phyloP scores from a whole-genome alignment of 1,284 basidiomycete species.

The Fomes fomentarius region DNA sequence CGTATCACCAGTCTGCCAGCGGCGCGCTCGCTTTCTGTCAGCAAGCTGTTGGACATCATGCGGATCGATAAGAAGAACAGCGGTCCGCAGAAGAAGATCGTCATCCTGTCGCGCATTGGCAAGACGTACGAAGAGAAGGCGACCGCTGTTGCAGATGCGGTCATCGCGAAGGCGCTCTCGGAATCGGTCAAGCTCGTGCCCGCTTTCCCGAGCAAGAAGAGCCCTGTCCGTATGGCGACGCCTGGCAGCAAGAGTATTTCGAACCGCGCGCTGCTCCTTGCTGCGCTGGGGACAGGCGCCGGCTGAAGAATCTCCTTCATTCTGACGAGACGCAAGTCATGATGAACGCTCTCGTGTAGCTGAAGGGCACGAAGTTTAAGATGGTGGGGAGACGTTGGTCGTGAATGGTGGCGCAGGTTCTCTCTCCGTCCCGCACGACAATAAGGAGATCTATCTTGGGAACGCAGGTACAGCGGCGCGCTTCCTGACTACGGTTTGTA shows the following conservation, averaged over 20 bases:
- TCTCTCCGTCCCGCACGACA: too few species aligned
- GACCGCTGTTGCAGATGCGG: constrained; percentile 79
- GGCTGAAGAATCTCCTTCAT: constrained; percentile 89
- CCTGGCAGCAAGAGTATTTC: constrained; percentile 97
- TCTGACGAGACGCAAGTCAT: constrained; percentile 99
- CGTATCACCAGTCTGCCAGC: too few species aligned
- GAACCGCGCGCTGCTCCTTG: too few species aligned
- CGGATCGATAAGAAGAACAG: too few species aligned
- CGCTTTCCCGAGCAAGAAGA: constrained; percentile 63
- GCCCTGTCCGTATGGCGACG: constrained; percentile 85
- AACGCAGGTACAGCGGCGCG: too few species aligned
- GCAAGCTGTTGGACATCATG: too few species aligned
- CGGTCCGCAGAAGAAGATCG: too few species aligned
- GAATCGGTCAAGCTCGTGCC: constrained; percentile 79
- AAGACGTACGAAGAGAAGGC: constrained; percentile 97
- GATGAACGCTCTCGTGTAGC: constrained; percentile 91
- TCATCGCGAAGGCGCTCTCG: constrained; percentile 82
- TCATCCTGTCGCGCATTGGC: too few species aligned
- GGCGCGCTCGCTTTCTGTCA: too few species aligned
- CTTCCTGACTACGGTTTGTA: too few species aligned
- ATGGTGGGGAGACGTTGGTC: constrained; percentile 90
- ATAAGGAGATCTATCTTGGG: too few species aligned
- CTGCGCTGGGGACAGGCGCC: constrained; percentile 88
- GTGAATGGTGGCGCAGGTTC: too few species aligned
- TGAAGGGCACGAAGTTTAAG: constrained; percentile 92